Evolutionary conservation across 2,329 filamentous ascomycete genomes (phyloP), one percentile per base, ranked within the genome.

Genomic region (Calonectria crousiana): DNA sequence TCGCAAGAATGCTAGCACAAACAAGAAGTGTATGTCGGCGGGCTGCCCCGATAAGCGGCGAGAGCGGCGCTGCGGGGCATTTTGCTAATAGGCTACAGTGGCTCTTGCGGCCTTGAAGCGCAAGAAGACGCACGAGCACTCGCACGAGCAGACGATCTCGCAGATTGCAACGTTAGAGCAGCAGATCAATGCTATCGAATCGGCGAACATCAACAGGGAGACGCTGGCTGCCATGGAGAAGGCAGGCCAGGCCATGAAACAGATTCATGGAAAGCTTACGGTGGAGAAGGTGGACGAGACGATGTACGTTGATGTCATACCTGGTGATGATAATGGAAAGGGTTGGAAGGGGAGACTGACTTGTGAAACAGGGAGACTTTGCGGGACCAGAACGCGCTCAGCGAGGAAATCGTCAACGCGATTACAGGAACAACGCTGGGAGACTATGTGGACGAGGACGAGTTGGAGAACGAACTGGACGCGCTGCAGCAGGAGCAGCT

Each of bases 131-230:
- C 95, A 97, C 82, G 95, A 98, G 86, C 94, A 96, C 85, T 95
- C 95, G 71, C 91, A 98, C 73, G 95, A 98, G 79, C 96, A 98
- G 87, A 98, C 96, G 1, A 90, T 92, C 74, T 92, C 94, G 38
- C 96, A 98, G 87, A 97, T 98, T 82, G 92, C 93, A 81, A 98
- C 97, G 28, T 90, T 99, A 56, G 97, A 99, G 85, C 94, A 96
- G 83, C 95, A 99, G 85, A 97, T 98, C 83, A 97, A 97, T 85
- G 93, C 95, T 74, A 98, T 99, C 88, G 97, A 99, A 86, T 95
- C 96, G 62, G 97, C 97, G 75, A 99, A 98, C 85, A 98, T 99
- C 89, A 99, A 99, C 89, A 93, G 96, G 87, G 96, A 98, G 89
- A 99, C 97, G 16, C 89, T 98, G 77, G 91, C 93, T 79, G 96